Conservation (phyloP, 768 basidiomycete species). For the Pholiota molesta region DNA sequence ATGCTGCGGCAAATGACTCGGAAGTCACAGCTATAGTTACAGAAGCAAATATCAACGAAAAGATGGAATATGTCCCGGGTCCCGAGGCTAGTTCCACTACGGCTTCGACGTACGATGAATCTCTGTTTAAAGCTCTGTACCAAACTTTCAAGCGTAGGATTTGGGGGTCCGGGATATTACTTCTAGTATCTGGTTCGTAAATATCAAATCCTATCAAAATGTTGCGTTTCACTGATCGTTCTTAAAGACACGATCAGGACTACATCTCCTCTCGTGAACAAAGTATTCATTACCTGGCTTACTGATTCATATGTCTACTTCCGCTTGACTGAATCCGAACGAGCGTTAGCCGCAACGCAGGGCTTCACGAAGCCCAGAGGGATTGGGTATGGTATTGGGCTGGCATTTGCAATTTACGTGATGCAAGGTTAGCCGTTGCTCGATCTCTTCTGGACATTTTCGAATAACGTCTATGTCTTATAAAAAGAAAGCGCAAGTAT, state of each 20-base stretch:
- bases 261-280: constrained; percentile 58
- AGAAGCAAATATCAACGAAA: background rate
- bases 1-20: background rate
- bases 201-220: background rate
- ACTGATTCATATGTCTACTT: constrained; percentile 47
- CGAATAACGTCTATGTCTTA: background rate
- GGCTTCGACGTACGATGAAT: constrained; percentile 44
- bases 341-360: constrained; percentile 29
- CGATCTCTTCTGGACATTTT: background rate
- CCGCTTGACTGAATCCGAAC: constrained; percentile 38
- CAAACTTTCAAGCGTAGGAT: constrained; percentile 48
- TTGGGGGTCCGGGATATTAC: constrained; percentile 51
- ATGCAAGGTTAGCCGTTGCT: constrained; percentile 54
- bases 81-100: constrained; percentile 4
- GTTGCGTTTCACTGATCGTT: background rate
- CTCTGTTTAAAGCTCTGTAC: constrained; percentile 51
- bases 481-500: constrained; percentile 43
- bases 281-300: constrained; percentile 63
- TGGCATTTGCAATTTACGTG: constrained; percentile 56
- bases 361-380: constrained; percentile 42
- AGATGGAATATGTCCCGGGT: constrained; percentile 6
- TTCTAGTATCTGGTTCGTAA: constrained; percentile 42
- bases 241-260: constrained; percentile 48
- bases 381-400: constrained; percentile 64
- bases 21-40: background rate